A percentile compares a stretch with the other conserved stretches of the same genome.
Evolutionary conservation across 2,329 filamentous ascomycete species (phyloP).

Genomic region (Phyllosticta citriasiana): DNA sequence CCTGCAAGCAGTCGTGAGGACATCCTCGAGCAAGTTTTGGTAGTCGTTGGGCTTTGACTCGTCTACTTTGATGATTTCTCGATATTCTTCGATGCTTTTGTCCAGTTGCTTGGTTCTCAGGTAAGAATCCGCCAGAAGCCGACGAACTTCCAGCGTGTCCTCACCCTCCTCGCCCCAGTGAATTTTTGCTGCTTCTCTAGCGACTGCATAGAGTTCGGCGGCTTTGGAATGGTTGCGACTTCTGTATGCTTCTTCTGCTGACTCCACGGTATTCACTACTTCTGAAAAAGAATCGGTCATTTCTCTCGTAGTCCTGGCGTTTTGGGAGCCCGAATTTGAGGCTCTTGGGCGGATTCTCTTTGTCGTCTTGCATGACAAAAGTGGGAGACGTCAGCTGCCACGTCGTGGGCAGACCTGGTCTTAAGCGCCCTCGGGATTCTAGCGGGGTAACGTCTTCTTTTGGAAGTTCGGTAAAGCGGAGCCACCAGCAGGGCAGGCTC

Average conservation of each 20-base stretch:
- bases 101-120: neutral
- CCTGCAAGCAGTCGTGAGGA: neutral
- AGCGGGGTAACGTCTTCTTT: neutral
- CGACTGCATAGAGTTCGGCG: neutral
- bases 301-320: neutral
- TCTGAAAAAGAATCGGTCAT: neutral
- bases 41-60: neutral
- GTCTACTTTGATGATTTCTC: neutral
- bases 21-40: neutral
- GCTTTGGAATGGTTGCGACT: neutral
- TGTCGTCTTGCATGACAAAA: neutral
- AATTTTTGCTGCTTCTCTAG: neutral
- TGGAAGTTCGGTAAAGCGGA: neutral
- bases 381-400: neutral
- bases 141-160: neutral
- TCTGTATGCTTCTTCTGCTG: neutral
- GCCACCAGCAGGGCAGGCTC: neutral
- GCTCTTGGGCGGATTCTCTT: neutral
- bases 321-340: neutral
- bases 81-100: neutral
- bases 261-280: neutral
- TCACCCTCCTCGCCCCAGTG: neutral
- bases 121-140: neutral
- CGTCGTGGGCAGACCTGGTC: neutral
- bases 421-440: neutral